Base-by-base conservation (phyloP, 495 filamentous ascomycete genomes). In the Hypoxylon fragiforme region DNA sequence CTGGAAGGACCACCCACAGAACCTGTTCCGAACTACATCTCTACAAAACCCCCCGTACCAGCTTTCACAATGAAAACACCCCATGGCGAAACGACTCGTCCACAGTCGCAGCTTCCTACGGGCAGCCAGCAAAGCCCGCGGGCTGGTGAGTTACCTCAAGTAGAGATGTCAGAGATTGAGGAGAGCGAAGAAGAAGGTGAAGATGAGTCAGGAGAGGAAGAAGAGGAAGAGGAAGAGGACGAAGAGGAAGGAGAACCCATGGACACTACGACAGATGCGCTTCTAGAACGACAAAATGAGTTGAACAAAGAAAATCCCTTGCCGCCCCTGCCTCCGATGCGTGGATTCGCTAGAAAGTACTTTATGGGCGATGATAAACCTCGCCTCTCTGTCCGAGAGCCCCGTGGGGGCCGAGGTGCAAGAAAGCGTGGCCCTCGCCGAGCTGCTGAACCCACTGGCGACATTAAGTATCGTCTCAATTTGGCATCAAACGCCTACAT, bases 391-490 rank as follows among this genome's bases (percentile, higher is more conserved):
- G 4, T 24, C 9, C 62, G 22, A 48, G 38, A 52, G 15, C 26
- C 35, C 20, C 60, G 57, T 24, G 50, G 47, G 8, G 32, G 28
- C 7, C 44, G 43, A 46, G 36, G 28, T 2, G 60, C 56, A 7
- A 60, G 47, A 1, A 62, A 75, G 57, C 73, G 80, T 57, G 86
- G 88, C 8, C 85, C 83, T n/a, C 81, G 87, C n/a, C 85, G 83
- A 63, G 79, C 85, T 4, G 71, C 85, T 18, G 86, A 91, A 55
- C 87, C 87, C 21, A 85, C 85, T 22, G 80, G 81, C 7, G 85
- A 92, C 50, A 89, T 92, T 70, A 88, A 88, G 53, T 72, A 82
- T 38, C 71, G 87, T 37, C 79, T 91, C 54, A 82, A 79, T n/a
- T 70, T 83, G 61, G 89, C 90, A 5, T 86, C 81, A 19, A 78